phyloP scores from a whole-genome alignment of 371 early-diverging fungal species.

The Circinella minor region DNA sequence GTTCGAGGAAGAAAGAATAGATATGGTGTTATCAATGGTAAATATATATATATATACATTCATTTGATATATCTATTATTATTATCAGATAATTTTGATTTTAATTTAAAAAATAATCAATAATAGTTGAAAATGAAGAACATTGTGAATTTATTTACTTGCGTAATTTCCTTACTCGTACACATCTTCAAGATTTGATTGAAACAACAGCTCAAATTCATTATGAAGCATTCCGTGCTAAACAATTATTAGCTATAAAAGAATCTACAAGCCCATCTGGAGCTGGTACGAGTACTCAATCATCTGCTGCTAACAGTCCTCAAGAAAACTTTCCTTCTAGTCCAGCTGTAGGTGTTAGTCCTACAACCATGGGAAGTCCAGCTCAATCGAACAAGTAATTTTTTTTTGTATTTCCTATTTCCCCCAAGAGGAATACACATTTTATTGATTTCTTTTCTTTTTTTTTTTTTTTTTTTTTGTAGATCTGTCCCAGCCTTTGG shows the following conservation, averaged over 20 bases:
- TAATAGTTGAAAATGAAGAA: slow-evolving; percentile 69
- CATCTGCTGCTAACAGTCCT: slow-evolving; percentile 23
- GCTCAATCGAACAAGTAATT: slow-evolving; percentile 42
- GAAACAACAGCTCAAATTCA: slow-evolving; percentile 88
- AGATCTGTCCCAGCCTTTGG: slow-evolving; percentile 47
- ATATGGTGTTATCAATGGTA: slow-evolving; percentile 74
- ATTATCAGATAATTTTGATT: no score
- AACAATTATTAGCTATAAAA: slow-evolving; percentile 85
- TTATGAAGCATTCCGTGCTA: slow-evolving; percentile 92
- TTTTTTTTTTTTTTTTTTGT: background rate
- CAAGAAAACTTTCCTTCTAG: slow-evolving; percentile 23
- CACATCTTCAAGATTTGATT: slow-evolving; percentile 85
- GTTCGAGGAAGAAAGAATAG: slow-evolving; percentile 74
- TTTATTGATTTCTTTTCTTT: background rate
- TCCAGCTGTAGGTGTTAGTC: slow-evolving; percentile 23
- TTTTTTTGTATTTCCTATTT: background rate
- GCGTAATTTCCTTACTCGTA: slow-evolving; percentile 84
- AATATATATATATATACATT: slow-evolving; percentile 8
- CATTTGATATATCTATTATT: no score
- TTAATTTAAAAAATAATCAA: background rate
- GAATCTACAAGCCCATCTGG: slow-evolving; percentile 56
- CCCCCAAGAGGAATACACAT: background rate
- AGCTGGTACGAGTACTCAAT: slow-evolving; percentile 21
- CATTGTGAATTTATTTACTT: slow-evolving; percentile 84
- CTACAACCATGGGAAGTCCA: slow-evolving; percentile 41